Conservation (phyloP, 805 yeast species). For the Wickerhamiella brachini region DNA sequence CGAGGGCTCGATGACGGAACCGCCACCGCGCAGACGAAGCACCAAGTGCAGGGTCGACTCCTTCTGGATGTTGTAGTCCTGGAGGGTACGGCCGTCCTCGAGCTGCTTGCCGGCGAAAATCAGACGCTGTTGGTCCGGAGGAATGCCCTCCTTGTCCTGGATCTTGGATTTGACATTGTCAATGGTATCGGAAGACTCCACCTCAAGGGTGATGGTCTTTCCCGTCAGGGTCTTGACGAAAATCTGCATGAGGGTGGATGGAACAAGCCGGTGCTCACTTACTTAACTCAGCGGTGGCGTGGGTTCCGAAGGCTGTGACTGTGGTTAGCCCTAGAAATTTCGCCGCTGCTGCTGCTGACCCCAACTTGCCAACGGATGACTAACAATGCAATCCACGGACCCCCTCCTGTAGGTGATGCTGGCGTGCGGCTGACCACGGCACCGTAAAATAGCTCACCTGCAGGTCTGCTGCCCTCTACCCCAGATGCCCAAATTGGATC, state of each 20-base stretch:
- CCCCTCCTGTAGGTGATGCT: too few relatives aligned
- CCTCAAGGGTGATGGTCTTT: slow-evolving; percentile 97
- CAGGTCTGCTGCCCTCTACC: too few relatives aligned
- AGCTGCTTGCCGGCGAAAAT: slow-evolving; percentile 99
- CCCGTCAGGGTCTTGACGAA: slow-evolving; percentile 99
- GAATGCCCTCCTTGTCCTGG: slow-evolving; percentile 98
- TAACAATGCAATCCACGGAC: too few relatives aligned
- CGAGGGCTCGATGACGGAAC: slow-evolving; percentile 89
- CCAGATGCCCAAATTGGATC: not conserved
- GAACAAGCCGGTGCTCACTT: not conserved
- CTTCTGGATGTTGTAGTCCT: slow-evolving; percentile 99
- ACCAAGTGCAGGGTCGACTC: slow-evolving; percentile 96
- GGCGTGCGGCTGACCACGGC: too few relatives aligned
- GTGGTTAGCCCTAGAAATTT: not conserved
- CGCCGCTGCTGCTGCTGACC: not conserved
- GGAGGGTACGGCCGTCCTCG: slow-evolving; percentile 97
- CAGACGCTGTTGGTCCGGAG: slow-evolving; percentile 99
- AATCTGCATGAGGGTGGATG: slow-evolving; percentile 36
- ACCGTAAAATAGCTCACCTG: too few relatives aligned
- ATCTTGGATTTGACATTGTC: slow-evolving; percentile 98
- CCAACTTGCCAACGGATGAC: too few relatives aligned
- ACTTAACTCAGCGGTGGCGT: not conserved
- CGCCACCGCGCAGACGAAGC: slow-evolving; percentile 93
- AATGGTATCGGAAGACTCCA: slow-evolving; percentile 96
- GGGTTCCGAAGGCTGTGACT: not conserved